Evolutionary conservation across 2,329 filamentous ascomycete species (phyloP).

Genomic region (Pochonia chlamydosporia): DNA sequence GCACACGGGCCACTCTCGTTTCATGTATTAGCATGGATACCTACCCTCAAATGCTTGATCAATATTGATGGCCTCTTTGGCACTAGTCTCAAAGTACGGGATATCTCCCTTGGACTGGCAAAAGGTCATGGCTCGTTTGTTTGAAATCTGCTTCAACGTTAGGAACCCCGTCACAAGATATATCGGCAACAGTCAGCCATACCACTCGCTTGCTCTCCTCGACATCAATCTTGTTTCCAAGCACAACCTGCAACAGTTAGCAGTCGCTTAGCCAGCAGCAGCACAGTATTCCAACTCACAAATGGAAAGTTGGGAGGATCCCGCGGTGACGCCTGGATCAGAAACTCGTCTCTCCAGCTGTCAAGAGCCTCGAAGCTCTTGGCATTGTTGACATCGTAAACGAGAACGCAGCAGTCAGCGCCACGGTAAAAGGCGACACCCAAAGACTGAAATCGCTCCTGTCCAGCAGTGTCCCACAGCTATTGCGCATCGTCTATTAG

Average conservation of each 20-base stretch:
- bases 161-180: too few species aligned
- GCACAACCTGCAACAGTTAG: slow-evolving; percentile 61
- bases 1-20: background rate
- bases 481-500: slow-evolving; percentile 28
- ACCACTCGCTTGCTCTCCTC: slow-evolving; percentile 96
- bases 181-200: slow-evolving; percentile 21
- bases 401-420: slow-evolving; percentile 94
- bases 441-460: slow-evolving; percentile 95
- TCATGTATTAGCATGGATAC: slow-evolving; percentile 10
- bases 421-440: slow-evolving; percentile 97
- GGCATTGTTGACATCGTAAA: slow-evolving; percentile 98
- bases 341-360: slow-evolving; percentile 96
- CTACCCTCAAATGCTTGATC: slow-evolving; percentile 71
- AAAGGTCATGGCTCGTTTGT: slow-evolving; percentile 93
- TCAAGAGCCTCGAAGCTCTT: slow-evolving; percentile 99
- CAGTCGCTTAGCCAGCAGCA: too few species aligned
- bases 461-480: slow-evolving; percentile 97
- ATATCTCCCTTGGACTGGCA: slow-evolving; percentile 97
- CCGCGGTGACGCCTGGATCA: slow-evolving; percentile 93
- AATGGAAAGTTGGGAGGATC: slow-evolving; percentile 98
- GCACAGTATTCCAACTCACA: slow-evolving; percentile 50
- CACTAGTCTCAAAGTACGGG: slow-evolving; percentile 98
- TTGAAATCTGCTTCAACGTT: slow-evolving; percentile 64
- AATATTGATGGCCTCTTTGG: slow-evolving; percentile 97
- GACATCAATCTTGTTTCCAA: slow-evolving; percentile 98